Evolutionary conservation across 768 basidiomycete genomes (phyloP).

Genomic region (Candolleomyces eurysporus): DNA sequence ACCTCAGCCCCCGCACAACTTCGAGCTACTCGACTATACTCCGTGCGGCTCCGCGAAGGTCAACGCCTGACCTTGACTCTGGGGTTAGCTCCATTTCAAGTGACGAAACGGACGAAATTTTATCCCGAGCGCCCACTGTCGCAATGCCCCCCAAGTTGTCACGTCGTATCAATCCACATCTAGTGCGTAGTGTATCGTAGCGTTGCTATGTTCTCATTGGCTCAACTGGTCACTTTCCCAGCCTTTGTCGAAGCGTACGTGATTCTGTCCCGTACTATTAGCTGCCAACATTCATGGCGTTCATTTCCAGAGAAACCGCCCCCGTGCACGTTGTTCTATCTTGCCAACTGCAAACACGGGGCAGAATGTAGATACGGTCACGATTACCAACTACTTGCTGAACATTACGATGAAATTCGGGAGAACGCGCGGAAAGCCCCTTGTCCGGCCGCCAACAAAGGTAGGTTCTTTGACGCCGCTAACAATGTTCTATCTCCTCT

Average conservation of each 20-base stretch:
- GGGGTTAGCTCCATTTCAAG: constrained; percentile 44
- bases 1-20: neutral
- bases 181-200: constrained; percentile 35
- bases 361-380: constrained; percentile 59
- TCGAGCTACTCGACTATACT: constrained; percentile 46
- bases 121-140: constrained; percentile 27
- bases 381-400: constrained; percentile 54
- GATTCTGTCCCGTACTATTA: neutral
- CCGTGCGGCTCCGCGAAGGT: constrained; percentile 28
- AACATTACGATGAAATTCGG: constrained; percentile 53
- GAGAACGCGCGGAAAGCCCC: constrained; percentile 60
- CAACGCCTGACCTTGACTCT: constrained; percentile 38
- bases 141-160: constrained; percentile 25
- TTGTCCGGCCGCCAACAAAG: constrained; percentile 58
- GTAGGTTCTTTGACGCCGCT: constrained; percentile 24
- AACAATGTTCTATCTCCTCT: neutral
- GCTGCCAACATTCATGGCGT: neutral
- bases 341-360: constrained; percentile 59
- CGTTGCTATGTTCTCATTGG: constrained; percentile 11
- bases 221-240: constrained; percentile 31
- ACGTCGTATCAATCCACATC: constrained; percentile 49
- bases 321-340: constrained; percentile 66
- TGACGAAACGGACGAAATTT: constrained; percentile 40
- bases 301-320: constrained; percentile 52
- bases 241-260: constrained; percentile 61